A percentile compares a stretch with the other conserved stretches of the same genome.
Evolutionary conservation across 805 yeast species (phyloP).

Genomic region (Jamesozyma gamospora): DNA sequence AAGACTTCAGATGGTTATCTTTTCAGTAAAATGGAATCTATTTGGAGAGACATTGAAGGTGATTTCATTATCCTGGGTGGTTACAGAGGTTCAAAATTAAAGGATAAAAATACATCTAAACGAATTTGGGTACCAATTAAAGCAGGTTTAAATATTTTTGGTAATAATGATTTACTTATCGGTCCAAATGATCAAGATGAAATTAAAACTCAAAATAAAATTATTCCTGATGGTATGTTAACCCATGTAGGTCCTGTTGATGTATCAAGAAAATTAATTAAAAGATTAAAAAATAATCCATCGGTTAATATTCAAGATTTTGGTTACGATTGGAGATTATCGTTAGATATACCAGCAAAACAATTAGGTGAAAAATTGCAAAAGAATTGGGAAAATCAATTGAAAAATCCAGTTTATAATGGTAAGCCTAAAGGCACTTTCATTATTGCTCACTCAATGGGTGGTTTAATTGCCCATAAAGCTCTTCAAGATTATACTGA

Average conservation of each 20-base stretch:
- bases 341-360: conserved; percentile 45
- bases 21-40: conserved; percentile 28
- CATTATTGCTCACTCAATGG: conserved; percentile 89
- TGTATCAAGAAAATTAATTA: conserved; percentile 52
- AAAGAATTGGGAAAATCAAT: conserved; percentile 32
- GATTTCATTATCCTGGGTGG: conserved; percentile 81
- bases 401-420: conserved; percentile 2
- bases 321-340: conserved; percentile 92
- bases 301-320: conserved; percentile 56
- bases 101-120: conserved; percentile 53
- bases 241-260: conserved; percentile 85
- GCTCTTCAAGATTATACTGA: conserved; percentile 60
- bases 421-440: conserved; percentile 44
- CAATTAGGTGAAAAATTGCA: conserved; percentile 42
- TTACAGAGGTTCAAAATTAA: conserved; percentile 69
- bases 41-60: conserved; percentile 59
- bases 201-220: conserved; percentile 36
- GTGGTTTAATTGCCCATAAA: conserved; percentile 78
- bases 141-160: conserved; percentile 70
- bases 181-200: conserved; percentile 74
- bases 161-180: conserved; percentile 49
- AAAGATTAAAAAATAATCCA: conserved; percentile 43
- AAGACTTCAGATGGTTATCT: conserved; percentile 21
- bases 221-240: conserved; percentile 68
- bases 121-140: conserved; percentile 81